phyloP scores from a whole-genome alignment of 257 asterid species.

The Solanum verrucosum region DNA sequence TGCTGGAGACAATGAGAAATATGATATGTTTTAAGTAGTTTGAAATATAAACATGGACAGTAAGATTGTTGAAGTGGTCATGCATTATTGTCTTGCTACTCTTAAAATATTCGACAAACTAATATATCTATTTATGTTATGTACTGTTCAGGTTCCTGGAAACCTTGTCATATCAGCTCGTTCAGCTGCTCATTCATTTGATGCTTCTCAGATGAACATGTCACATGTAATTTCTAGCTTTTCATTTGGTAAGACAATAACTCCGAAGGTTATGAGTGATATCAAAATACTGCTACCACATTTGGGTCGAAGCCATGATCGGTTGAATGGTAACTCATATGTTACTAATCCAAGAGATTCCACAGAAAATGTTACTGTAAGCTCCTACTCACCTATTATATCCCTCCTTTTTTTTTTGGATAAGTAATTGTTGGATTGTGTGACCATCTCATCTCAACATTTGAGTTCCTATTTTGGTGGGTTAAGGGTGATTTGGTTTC shows the following conservation, averaged over 20 bases:
- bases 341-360: constrained; percentile 84
- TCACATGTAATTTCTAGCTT: constrained; percentile 74
- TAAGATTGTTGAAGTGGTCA: neutral
- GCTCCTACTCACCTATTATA: constrained; percentile 7
- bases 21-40: neutral
- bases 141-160: constrained; percentile 77
- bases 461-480: neutral
- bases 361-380: constrained; percentile 83
- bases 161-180: constrained; percentile 85
- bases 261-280: constrained; percentile 63
- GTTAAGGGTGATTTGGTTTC: neutral
- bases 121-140: neutral
- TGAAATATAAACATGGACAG: neutral
- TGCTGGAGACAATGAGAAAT: neutral
- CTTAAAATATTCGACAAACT: neutral
- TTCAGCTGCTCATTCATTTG: constrained; percentile 89
- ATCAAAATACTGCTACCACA: constrained; percentile 62
- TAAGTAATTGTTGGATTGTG: neutral
- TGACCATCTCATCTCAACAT: neutral
- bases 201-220: constrained; percentile 96
- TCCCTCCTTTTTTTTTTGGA: neutral
- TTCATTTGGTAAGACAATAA: constrained; percentile 71
- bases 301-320: constrained; percentile 75
- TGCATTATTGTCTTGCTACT: neutral
- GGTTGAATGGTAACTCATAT: constrained; percentile 59